Evolutionary conservation across 345 rosid species (phyloP).

Genomic region (Eucalyptus grandis): DNA sequence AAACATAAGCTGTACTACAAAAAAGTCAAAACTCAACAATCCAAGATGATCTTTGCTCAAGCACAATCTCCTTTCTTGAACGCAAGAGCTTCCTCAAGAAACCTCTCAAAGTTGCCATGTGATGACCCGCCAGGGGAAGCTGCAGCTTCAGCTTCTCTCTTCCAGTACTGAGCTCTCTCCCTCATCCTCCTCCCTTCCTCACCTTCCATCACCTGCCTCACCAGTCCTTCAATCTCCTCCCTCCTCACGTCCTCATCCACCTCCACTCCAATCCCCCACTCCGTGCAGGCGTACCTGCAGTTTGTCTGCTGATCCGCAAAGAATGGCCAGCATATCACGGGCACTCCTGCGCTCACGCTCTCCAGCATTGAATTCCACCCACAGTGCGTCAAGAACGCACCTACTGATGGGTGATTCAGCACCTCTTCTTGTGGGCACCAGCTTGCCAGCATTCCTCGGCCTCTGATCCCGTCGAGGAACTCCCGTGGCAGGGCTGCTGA

Average conservation of each 20-base stretch:
- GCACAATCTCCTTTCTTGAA: neutral
- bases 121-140: neutral
- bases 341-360: neutral
- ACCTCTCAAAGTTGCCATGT: neutral
- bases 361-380: neutral
- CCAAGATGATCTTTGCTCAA: neutral
- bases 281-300: slow-evolving; percentile 2
- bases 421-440: slow-evolving; percentile 4
- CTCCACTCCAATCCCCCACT: slow-evolving; percentile 11
- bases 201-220: neutral
- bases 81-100: neutral
- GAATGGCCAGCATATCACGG: neutral
- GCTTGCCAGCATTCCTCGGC: neutral
- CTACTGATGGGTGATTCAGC: neutral
- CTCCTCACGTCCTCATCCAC: slow-evolving; percentile 2
- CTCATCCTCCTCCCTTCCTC: neutral
- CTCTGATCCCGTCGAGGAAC: neutral
- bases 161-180: neutral
- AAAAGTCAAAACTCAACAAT: neutral
- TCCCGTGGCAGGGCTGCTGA: neutral
- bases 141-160: neutral
- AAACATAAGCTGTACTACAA: neutral
- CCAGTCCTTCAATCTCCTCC: neutral
- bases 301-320: slow-evolving; percentile 15
- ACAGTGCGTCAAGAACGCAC: neutral